Conservation (phyloP, 768 basidiomycete genomes). For the Cystofilobasidium macerans region DNA sequence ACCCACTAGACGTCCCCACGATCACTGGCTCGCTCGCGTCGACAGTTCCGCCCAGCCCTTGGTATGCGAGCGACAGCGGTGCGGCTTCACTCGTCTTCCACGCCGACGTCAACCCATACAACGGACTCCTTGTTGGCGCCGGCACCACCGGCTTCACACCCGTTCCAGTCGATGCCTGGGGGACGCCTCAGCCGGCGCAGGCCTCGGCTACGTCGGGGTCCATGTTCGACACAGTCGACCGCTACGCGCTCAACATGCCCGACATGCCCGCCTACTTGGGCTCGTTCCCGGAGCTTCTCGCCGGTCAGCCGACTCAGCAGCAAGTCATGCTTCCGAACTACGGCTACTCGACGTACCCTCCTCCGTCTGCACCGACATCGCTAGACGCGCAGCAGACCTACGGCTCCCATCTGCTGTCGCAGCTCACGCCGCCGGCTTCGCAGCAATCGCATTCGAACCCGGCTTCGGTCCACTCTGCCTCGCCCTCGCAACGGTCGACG, state of each 20-base stretch:
- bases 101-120: neutral
- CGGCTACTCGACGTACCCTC: neutral
- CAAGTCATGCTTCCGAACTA: neutral
- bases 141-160: neutral
- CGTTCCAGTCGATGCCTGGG: too few relatives aligned
- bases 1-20: neutral
- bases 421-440: neutral
- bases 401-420: too few relatives aligned
- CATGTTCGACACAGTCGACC: neutral
- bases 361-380: neutral
- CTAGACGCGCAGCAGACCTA: neutral
- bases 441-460: neutral
- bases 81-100: constrained; percentile 3
- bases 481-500: neutral
- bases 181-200: neutral
- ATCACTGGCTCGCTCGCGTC: neutral
- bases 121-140: neutral
- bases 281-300: neutral
- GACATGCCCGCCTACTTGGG: neutral
- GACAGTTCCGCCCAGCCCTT: neutral
- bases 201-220: too few relatives aligned
- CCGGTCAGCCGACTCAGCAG: neutral
- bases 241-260: constrained; percentile 4
- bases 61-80: neutral
- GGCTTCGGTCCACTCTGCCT: neutral